phyloP scores from a whole-genome alignment of 2,329 filamentous ascomycete genomes.

The Fusarium sambucinum region DNA sequence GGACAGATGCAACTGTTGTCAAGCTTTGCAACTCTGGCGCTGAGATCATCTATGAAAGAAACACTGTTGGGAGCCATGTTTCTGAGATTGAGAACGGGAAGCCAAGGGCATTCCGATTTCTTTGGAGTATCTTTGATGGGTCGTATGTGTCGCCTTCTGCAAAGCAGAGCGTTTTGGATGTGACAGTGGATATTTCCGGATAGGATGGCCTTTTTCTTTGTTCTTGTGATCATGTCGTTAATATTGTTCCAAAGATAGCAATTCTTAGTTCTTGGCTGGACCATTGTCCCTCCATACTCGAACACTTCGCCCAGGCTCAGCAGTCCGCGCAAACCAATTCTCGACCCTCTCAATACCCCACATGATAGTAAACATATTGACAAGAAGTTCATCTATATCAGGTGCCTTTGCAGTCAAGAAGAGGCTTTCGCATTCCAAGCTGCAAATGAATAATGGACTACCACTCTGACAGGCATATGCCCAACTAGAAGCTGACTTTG shows the following conservation, averaged over 20 bases:
- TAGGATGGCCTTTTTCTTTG: fast-evolving
- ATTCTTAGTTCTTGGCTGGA: background rate
- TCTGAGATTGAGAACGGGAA: constrained; percentile 42
- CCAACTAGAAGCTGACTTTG: background rate
- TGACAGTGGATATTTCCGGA: background rate
- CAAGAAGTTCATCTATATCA: background rate
- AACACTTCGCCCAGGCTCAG: background rate
- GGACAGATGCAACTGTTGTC: constrained; percentile 58
- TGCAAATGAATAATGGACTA: constrained; percentile 13
- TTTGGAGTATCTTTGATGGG: constrained; percentile 31
- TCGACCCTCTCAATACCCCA: constrained; percentile 24
- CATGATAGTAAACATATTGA: constrained; percentile 23
- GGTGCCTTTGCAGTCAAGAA: constrained; percentile 11
- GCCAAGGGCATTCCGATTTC: constrained; percentile 19
- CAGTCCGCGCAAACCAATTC: constrained; percentile 20
- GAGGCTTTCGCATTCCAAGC: constrained; percentile 13
- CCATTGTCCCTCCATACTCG: background rate
- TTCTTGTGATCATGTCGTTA: background rate
- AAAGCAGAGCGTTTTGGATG: background rate
- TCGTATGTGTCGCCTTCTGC: constrained; percentile 20
- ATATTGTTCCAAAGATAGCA: too few relatives aligned
- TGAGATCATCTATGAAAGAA: constrained; percentile 59
- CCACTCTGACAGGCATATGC: background rate
- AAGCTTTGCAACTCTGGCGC: constrained; percentile 57
- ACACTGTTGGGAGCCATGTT: constrained; percentile 58